phyloP scores from a whole-genome alignment of 2,329 filamentous ascomycete genomes.

The Paracoccidioides lutzii region DNA sequence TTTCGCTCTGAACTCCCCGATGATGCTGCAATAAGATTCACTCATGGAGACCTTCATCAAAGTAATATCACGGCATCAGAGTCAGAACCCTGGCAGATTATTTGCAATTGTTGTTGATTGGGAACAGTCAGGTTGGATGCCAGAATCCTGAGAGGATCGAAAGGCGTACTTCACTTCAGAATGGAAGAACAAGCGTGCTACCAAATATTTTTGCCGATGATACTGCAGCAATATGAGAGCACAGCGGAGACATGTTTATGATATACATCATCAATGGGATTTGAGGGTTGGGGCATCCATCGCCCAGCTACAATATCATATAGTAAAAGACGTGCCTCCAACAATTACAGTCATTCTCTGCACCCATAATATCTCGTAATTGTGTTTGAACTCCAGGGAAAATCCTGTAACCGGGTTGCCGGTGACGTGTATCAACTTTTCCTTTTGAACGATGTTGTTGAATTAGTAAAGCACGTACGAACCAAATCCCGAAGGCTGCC shows the following conservation, averaged over 20 bases:
- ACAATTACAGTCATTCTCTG: neutral
- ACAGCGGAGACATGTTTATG: constrained; percentile 4
- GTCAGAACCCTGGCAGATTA: constrained; percentile 11
- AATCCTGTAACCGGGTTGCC: constrained; percentile 7
- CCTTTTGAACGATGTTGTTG: too few relatives aligned
- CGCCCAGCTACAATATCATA: neutral
- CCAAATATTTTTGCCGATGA: constrained; percentile 5
- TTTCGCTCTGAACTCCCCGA: constrained; percentile 20
- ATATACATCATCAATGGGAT: neutral
- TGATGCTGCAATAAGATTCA: constrained; percentile 22
- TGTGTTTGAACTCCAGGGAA: constrained; percentile 8
- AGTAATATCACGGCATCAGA: constrained; percentile 21
- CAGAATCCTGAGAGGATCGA: constrained; percentile 3
- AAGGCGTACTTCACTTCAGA: constrained; percentile 3
- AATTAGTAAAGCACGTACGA: too few relatives aligned
- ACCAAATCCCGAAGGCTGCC: too few relatives aligned
- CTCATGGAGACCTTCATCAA: constrained; percentile 24
- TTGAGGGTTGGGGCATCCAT: too few relatives aligned
- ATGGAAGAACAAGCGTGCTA: neutral
- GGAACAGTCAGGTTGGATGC: constrained; percentile 14
- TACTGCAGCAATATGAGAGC: constrained; percentile 2
- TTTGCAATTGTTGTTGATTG: constrained; percentile 19
- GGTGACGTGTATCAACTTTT: constrained; percentile 9
- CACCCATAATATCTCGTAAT: constrained; percentile 1
- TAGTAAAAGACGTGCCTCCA: neutral